Evolutionary conservation across 2,329 filamentous ascomycete species (phyloP).

Genomic region (Capronia coronata): DNA sequence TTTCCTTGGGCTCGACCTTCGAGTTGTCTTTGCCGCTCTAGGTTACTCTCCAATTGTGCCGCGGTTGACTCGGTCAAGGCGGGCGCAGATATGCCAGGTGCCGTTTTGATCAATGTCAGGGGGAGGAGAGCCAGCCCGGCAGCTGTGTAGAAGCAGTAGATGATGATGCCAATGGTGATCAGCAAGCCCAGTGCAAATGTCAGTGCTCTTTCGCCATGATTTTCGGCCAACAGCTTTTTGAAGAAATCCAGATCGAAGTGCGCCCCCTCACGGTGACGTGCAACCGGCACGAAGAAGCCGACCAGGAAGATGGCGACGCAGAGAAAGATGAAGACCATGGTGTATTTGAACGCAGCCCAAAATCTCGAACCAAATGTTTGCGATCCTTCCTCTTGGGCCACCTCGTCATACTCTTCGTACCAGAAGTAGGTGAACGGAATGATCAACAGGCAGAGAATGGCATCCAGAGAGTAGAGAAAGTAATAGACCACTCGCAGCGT

Average conservation of each 20-base stretch:
- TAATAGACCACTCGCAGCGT: slow-evolving; percentile 90
- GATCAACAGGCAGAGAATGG: slow-evolving; percentile 77
- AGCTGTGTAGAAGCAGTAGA: slow-evolving; percentile 85
- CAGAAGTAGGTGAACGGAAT: slow-evolving; percentile 97
- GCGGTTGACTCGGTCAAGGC: slow-evolving; percentile 69
- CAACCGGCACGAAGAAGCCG: slow-evolving; percentile 86
- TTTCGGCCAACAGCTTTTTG: slow-evolving; percentile 69
- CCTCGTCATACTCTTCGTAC: slow-evolving; percentile 95
- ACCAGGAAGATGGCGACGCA: slow-evolving; percentile 73
- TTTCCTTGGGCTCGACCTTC: slow-evolving; percentile 77
- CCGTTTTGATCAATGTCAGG: slow-evolving; percentile 84
- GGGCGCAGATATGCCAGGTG: slow-evolving; percentile 76
- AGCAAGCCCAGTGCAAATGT: slow-evolving; percentile 87
- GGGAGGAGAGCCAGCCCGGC: slow-evolving; percentile 83
- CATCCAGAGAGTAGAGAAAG: slow-evolving; percentile 82
- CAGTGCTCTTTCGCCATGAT: slow-evolving; percentile 85
- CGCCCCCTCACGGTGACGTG: slow-evolving; percentile 57
- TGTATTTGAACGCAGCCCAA: slow-evolving; percentile 85
- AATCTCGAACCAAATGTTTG: slow-evolving; percentile 66
- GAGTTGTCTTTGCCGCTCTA: slow-evolving; percentile 84
- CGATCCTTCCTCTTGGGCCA: slow-evolving; percentile 71
- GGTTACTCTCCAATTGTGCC: slow-evolving; percentile 75
- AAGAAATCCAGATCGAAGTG: slow-evolving; percentile 86
- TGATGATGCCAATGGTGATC: slow-evolving; percentile 73
- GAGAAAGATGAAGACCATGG: slow-evolving; percentile 72